phyloP scores from a whole-genome alignment of 768 basidiomycete genomes.

The Fomitopsis pulvina region DNA sequence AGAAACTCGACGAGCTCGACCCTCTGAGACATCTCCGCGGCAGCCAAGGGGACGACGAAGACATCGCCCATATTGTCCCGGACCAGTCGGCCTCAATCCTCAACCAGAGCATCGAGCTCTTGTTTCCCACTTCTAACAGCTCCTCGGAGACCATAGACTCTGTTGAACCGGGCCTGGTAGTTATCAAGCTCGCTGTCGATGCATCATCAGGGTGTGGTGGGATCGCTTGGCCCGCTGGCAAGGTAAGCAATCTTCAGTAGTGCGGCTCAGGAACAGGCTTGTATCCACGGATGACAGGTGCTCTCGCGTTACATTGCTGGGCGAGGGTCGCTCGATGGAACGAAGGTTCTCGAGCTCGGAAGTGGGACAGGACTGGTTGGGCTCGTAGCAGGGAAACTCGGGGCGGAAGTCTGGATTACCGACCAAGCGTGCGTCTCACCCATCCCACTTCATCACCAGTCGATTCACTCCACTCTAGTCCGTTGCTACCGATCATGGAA shows the following conservation, averaged over 20 bases:
- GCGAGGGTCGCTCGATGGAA: constrained; percentile 48
- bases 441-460: neutral
- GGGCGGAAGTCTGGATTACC: constrained; percentile 70
- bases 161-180: constrained; percentile 24
- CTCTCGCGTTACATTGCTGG: constrained; percentile 69
- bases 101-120: constrained; percentile 41
- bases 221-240: constrained; percentile 87
- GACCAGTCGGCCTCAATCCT: constrained; percentile 44
- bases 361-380: constrained; percentile 94
- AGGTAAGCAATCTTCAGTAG: constrained; percentile 40
- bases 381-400: constrained; percentile 67
- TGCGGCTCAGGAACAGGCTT: neutral
- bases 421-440: constrained; percentile 75
- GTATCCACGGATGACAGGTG: constrained; percentile 41
- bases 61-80: constrained; percentile 36
- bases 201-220: constrained; percentile 88
- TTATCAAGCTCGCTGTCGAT: constrained; percentile 58
- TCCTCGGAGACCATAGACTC: constrained; percentile 1
- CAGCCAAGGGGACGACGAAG: constrained; percentile 21
- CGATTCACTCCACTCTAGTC: constrained; percentile 35
- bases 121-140: constrained; percentile 21
- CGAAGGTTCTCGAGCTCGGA: constrained; percentile 74
- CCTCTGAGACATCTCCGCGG: constrained; percentile 57
- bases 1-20: constrained; percentile 46
- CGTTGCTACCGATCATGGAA: constrained; percentile 72